Evolutionary conservation across 1,139 yeast species (phyloP), one percentile per base, ranked within the genome.

Genomic region (Geotrichum siamense): DNA sequence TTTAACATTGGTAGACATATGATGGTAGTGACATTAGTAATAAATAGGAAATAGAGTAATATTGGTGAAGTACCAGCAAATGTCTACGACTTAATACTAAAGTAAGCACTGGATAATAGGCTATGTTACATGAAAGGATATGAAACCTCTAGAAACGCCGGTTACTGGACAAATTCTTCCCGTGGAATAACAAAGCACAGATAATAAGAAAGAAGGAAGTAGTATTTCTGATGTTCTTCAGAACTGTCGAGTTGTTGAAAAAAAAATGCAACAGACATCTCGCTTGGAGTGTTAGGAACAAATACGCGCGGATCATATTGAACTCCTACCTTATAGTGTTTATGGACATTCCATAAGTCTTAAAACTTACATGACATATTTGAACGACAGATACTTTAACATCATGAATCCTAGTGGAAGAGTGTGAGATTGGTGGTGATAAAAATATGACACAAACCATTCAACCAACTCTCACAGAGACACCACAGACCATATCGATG

Each of bases 261-360:
- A 91, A n/a, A n/a, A 61, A 97, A 94, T 31, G 98, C 97, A 50
- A 96, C 86, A 44, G 91, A 89, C 62, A 79, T 91, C 55, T 83
- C 95, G 12, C 79, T 87, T 38, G 94, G 91, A 41, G 80, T 83
- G 60, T 97, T 97, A 23, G 72, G 71, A 73, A 44, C 75, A 89
- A 56, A 91, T 91, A 98, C 79, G 76, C 58, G 91, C 79, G 20
- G 87, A 91, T 63, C 98, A 91, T 65, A 83, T 79, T 51, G 86
- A 50, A 19, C 69, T 74, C 45, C 73, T 79, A 26, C 75, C 76
- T 22, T 91, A 86, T 66, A 82, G 83, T 62, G 98, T 96, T 13
- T 85, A 96, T 65, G 98, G 98, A 2, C 71, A 91, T 61, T 97
- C 97, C 23, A 72, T 70, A 53, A 91, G 89, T 64, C 98, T 98